These are phyloP conservation scores for Gilbertella persicaria DNA, from an alignment of 371 early-diverging fungal species.

Conservation along the genomic window DNA sequence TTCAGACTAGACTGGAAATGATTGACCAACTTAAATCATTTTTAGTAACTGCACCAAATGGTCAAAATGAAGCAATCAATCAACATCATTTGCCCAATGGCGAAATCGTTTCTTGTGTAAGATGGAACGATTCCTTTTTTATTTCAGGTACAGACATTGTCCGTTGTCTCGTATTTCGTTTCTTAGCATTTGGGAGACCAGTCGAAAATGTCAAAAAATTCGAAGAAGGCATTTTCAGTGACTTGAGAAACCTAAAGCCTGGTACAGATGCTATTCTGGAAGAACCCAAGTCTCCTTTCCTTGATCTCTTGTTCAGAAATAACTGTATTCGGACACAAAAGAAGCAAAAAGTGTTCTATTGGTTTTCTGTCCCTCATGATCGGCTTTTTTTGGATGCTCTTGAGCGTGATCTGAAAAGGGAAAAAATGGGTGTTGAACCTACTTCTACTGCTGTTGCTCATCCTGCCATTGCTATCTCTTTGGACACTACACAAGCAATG, in stretches of 20 bases:
- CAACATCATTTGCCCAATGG: conserved; percentile 66
- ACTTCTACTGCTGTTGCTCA: conserved; percentile 54
- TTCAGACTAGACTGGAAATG: conserved; percentile 33
- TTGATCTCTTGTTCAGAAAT: conserved; percentile 79
- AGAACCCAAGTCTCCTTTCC: conserved; percentile 73
- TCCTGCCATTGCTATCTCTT: conserved; percentile 36
- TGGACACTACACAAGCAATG: conserved; percentile 46
- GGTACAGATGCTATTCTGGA: conserved; percentile 83
- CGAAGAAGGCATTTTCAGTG: conserved; percentile 87
- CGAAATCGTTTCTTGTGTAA: conserved; percentile 82
- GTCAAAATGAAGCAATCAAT: conserved; percentile 41
- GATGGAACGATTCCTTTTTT: conserved; percentile 58
- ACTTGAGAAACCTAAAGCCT: conserved; percentile 83
- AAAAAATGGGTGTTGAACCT: conserved; percentile 67
- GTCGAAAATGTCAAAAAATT: conserved; percentile 79
- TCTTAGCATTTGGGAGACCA: conserved; percentile 66
- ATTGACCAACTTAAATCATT: conserved; percentile 58
- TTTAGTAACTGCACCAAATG: conserved; percentile 54
- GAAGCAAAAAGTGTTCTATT: conserved; percentile 89
- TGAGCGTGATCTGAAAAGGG: conserved; percentile 91
- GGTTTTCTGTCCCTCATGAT: conserved; percentile 86
- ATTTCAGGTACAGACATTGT: conserved; percentile 90
- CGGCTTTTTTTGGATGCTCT: conserved; percentile 80
- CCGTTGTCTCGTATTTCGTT: conserved; percentile 72
- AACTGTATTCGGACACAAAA: conserved; percentile 89